These are phyloP conservation scores for Trichoderma gamsii DNA, from an alignment of 495 filamentous ascomycete species.

Conservation along the genomic window DNA sequence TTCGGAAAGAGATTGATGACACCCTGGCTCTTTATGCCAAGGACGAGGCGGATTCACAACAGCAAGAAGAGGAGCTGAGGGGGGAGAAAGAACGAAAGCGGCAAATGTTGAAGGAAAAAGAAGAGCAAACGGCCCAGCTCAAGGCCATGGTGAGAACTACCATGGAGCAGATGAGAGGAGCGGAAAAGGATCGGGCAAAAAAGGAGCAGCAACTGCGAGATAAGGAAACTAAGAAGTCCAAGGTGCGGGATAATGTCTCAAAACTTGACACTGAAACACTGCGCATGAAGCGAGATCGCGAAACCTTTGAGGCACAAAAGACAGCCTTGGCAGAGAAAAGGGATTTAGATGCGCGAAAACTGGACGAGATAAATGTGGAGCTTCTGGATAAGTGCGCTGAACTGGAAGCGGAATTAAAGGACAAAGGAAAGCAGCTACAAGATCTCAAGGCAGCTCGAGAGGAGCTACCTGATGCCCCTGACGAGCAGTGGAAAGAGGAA, in stretches of 20 bases:
- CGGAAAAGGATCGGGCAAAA: constrained; percentile 70
- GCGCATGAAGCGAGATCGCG: constrained; percentile 37
- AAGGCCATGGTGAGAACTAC: constrained; percentile 73
- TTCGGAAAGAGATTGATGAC: constrained; percentile 65
- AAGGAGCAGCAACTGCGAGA: constrained; percentile 75
- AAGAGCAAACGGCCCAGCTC: constrained; percentile 74
- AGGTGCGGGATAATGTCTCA: constrained; percentile 47
- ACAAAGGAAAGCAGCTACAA: constrained; percentile 42
- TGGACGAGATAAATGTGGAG: constrained; percentile 26
- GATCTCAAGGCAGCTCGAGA: constrained; percentile 51
- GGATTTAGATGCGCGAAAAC: constrained; percentile 30
- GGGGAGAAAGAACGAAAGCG: constrained; percentile 63
- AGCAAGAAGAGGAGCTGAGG: constrained; percentile 70
- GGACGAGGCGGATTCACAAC: constrained; percentile 61
- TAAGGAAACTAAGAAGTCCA: constrained; percentile 59
- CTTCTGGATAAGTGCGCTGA: constrained; percentile 32
- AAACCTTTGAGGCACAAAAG: constrained; percentile 38
- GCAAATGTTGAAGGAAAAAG: constrained; percentile 72
- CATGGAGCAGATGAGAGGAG: constrained; percentile 76
- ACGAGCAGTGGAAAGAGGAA: constrained; percentile 49
- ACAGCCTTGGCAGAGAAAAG: constrained; percentile 38
- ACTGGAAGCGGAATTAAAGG: constrained; percentile 43
- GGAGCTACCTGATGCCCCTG: constrained; percentile 45
- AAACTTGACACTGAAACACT: constrained; percentile 53
- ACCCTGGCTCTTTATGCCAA: constrained; percentile 46